Conservation (phyloP, 2,329 filamentous ascomycete genomes). For the Pestalotiopsis sp. region DNA sequence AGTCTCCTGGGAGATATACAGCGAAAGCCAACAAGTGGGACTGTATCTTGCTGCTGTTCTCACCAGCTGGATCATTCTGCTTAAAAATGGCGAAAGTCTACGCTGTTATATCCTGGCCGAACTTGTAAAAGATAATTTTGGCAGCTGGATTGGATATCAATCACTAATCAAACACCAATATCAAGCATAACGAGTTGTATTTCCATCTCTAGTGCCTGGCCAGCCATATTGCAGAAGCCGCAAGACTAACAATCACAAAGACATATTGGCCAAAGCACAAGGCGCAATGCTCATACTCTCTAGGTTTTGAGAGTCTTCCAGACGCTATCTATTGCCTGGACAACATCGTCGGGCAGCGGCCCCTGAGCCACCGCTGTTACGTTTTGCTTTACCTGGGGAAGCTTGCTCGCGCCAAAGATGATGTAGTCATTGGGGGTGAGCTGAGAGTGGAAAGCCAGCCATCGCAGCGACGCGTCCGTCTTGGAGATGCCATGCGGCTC, state of each 20-base stretch:
- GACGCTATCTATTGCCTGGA: background rate
- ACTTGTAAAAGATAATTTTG: background rate
- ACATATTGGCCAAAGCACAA: background rate
- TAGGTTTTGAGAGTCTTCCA: background rate
- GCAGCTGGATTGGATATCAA: background rate
- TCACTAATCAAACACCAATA: background rate
- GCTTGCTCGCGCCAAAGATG: slow-evolving; percentile 22
- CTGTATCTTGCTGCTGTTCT: background rate
- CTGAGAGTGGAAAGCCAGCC: slow-evolving; percentile 19
- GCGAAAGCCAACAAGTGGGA: background rate
- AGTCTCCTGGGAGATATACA: too few species aligned
- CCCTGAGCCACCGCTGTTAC: slow-evolving; percentile 3
- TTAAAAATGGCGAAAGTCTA: background rate
- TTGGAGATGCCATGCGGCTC: slow-evolving; percentile 16
- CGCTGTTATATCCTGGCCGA: background rate
- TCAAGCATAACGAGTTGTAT: background rate
- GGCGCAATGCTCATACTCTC: background rate
- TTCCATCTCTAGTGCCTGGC: background rate
- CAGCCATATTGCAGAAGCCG: background rate
- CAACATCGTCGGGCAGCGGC: background rate
- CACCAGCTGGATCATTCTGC: background rate
- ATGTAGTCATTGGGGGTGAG: slow-evolving; percentile 18
- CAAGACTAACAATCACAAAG: background rate
- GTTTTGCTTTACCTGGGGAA: slow-evolving; percentile 14
- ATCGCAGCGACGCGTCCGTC: slow-evolving; percentile 20